These are phyloP conservation scores for Salix udensis DNA, from an alignment of 345 rosid species.

Conservation along the genomic window DNA sequence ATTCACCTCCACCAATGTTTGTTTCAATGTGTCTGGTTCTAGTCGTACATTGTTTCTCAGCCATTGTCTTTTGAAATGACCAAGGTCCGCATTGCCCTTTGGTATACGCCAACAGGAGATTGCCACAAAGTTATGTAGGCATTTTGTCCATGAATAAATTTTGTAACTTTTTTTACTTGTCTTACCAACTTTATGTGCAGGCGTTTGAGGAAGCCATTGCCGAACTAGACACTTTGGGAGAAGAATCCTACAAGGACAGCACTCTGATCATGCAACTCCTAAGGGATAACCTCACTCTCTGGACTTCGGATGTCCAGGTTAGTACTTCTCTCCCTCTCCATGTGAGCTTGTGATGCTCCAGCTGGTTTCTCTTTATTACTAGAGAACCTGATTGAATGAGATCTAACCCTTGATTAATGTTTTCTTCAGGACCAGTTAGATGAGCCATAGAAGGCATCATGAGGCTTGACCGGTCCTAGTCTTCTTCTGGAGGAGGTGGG, in stretches of 20 bases:
- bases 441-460: constrained; percentile 47
- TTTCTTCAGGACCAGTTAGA: constrained; percentile 67
- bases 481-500: constrained; percentile 58
- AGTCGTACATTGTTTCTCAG: neutral
- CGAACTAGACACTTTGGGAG: constrained; percentile 87
- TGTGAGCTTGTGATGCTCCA: neutral
- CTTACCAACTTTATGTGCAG: constrained; percentile 26
- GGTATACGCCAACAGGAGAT: neutral
- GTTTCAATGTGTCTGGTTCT: neutral
- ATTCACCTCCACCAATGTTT: neutral
- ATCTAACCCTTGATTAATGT: neutral
- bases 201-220: constrained; percentile 97
- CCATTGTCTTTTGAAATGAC: neutral
- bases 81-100: neutral
- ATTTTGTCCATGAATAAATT: neutral
- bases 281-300: constrained; percentile 91
- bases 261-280: constrained; percentile 95
- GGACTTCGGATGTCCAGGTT: constrained; percentile 98
- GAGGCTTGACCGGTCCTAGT: constrained; percentile 29
- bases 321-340: constrained; percentile 3
- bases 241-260: constrained; percentile 99
- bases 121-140: neutral
- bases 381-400: neutral
- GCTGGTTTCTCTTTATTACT: neutral
- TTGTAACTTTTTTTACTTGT: neutral